phyloP scores from a whole-genome alignment of 2,329 filamentous ascomycete species.

The Fusarium irregulare region DNA sequence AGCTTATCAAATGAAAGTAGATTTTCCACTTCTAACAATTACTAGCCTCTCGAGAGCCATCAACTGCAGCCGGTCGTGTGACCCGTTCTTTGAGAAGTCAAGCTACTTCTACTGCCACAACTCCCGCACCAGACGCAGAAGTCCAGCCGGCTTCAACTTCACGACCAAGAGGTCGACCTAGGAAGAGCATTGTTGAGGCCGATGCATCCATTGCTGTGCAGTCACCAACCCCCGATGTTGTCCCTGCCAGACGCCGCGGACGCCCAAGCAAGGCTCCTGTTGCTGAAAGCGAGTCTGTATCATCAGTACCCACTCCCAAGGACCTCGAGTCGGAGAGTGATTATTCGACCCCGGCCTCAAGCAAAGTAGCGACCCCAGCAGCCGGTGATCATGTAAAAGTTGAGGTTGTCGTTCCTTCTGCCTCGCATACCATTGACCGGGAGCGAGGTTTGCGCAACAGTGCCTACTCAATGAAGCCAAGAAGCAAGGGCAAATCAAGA shows the following conservation, averaged over 20 bases:
- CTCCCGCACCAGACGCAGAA: constrained; percentile 5
- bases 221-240: constrained; percentile 3
- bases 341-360: constrained; percentile 53
- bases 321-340: constrained; percentile 49
- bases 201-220: constrained; percentile 10
- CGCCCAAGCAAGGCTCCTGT: constrained; percentile 34
- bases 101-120: constrained; percentile 9
- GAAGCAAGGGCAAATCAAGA: constrained; percentile 55
- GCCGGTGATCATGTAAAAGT: constrained; percentile 44
- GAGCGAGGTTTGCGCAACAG: constrained; percentile 54
- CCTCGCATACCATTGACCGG: constrained; percentile 30
- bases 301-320: constrained; percentile 48
- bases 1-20: not conserved
- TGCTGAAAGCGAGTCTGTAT: constrained; percentile 47
- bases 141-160: not conserved
- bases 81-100: constrained; percentile 44
- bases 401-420: constrained; percentile 47
- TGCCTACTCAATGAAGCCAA: constrained; percentile 61
- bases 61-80: constrained; percentile 35
- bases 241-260: constrained; percentile 27
- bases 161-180: constrained; percentile 43
- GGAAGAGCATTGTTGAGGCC: constrained; percentile 26
- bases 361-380: constrained; percentile 51
- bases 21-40: constrained; percentile 1
- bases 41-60: constrained; percentile 34